Evolutionary conservation across 2,329 filamentous ascomycete genomes (phyloP).

Genomic region (Aureobasidium namibiae): DNA sequence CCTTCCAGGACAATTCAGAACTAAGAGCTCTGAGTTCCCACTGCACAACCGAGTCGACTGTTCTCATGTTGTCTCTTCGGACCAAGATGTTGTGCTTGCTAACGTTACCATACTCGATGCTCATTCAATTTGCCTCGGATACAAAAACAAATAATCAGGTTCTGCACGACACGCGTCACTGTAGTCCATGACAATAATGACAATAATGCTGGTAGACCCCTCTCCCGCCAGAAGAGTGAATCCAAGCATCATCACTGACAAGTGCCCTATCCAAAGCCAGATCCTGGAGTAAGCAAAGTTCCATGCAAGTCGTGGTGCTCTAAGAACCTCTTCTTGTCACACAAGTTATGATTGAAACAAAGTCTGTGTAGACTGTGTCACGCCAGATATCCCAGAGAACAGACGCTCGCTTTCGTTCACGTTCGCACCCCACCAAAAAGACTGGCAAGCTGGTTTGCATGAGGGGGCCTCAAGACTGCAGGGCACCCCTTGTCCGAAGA

Average conservation of each 20-base stretch:
- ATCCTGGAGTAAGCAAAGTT: too few relatives aligned
- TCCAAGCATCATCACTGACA: too few relatives aligned
- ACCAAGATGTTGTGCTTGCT: conserved; percentile 34
- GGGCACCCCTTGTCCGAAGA: not conserved
- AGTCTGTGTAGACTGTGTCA: not conserved
- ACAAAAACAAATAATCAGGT: conserved; percentile 23
- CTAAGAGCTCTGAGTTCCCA: conserved; percentile 15
- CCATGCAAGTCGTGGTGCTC: too few relatives aligned
- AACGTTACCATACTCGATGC: conserved; percentile 31
- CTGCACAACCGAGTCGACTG: conserved; percentile 36
- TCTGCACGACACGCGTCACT: conserved; percentile 23
- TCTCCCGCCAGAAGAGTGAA: conserved; percentile 33
- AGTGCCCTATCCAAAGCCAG: too few relatives aligned
- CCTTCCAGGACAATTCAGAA: conserved; percentile 12
- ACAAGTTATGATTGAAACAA: not conserved
- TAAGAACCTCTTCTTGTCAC: too few relatives aligned
- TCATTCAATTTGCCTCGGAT: conserved; percentile 24
- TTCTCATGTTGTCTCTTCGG: conserved; percentile 16
- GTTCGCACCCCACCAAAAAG: not conserved
- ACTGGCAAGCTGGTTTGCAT: not conserved
- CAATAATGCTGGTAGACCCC: too few relatives aligned
- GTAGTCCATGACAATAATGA: conserved; percentile 30
- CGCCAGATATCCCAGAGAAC: not conserved
- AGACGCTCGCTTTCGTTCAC: not conserved
- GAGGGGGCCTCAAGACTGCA: not conserved